Percentiles rank a stretch among this genome's conserved stretches.
phyloP scores from a whole-genome alignment of 805 yeast genomes.

The Candida argentea region DNA sequence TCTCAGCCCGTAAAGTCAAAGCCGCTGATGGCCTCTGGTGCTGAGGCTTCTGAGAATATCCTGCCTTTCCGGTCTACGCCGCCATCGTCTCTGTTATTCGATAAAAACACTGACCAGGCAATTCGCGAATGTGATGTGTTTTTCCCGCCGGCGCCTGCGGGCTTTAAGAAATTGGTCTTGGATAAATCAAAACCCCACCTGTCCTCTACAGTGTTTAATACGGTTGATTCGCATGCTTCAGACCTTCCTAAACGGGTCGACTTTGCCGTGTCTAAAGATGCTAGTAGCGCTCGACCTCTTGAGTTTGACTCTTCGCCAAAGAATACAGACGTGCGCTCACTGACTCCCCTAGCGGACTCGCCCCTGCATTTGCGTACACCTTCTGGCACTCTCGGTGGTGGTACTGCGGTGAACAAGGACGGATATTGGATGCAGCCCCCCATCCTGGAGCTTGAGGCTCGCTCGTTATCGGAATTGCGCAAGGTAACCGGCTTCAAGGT shows the following conservation, averaged over 20 bases:
- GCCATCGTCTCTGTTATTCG: neutral
- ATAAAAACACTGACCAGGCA: conserved; percentile 45
- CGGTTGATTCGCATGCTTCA: conserved; percentile 1
- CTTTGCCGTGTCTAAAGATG: neutral
- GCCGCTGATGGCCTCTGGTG: neutral
- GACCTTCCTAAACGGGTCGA: conserved; percentile 1
- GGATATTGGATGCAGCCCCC: conserved; percentile 89
- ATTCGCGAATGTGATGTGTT: conserved; percentile 65
- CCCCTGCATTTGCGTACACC: neutral
- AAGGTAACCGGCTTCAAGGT: conserved; percentile 55
- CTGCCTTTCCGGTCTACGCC: neutral
- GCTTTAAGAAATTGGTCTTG: conserved; percentile 44
- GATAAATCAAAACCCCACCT: conserved; percentile 25
- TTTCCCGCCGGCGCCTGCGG: conserved; percentile 47
- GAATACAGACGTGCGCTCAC: neutral
- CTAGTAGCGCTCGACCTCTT: neutral
- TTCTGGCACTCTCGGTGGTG: conserved; percentile 9
- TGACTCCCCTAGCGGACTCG: neutral
- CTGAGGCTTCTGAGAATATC: neutral
- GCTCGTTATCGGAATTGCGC: conserved; percentile 55
- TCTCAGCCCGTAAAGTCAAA: neutral
- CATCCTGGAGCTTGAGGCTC: conserved; percentile 45
- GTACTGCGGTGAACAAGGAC: conserved; percentile 42
- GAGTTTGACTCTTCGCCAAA: neutral
- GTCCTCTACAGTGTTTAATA: conserved; percentile 3